Evolutionary conservation across 257 asterid genomes (phyloP).

Genomic region (Capsicum rhomboideum): DNA sequence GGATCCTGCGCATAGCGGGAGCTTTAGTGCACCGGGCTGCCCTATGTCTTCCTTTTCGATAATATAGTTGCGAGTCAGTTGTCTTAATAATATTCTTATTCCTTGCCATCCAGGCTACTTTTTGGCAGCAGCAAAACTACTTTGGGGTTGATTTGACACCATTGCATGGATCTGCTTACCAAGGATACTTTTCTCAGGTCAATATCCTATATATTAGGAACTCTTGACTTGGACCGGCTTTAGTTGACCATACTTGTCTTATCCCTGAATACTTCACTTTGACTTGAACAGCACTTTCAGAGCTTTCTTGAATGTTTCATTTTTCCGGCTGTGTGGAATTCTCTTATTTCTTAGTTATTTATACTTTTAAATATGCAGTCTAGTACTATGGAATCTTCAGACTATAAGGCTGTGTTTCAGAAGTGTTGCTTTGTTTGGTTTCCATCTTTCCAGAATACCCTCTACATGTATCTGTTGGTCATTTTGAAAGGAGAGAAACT

Average conservation of each 20-base stretch:
- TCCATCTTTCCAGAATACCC: neutral
- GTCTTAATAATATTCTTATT: slow-evolving; percentile 14
- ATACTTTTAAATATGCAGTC: neutral
- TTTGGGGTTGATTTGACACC: slow-evolving; percentile 91
- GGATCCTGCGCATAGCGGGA: too few species aligned
- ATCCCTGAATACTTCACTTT: neutral
- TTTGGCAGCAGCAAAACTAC: slow-evolving; percentile 98
- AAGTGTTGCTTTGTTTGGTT: neutral
- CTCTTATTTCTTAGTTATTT: neutral
- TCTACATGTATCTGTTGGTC: neutral
- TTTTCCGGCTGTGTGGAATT: neutral
- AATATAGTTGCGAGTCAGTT: neutral
- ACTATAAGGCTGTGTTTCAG: neutral
- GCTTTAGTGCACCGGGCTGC: too few species aligned
- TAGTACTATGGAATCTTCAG: neutral
- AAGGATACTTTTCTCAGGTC: slow-evolving; percentile 99
- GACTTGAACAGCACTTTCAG: neutral
- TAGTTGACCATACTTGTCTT: neutral
- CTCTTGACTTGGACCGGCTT: neutral
- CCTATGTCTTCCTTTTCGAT: neutral
- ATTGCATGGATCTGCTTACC: slow-evolving; percentile 81
- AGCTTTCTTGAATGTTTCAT: neutral
- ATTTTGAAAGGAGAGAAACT: neutral
- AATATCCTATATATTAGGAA: neutral
- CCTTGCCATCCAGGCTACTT: slow-evolving; percentile 62